Percentiles rank a stretch among this genome's conserved stretches.
phyloP scores from a whole-genome alignment of 768 basidiomycete genomes.

The Scleroderma bovista region DNA sequence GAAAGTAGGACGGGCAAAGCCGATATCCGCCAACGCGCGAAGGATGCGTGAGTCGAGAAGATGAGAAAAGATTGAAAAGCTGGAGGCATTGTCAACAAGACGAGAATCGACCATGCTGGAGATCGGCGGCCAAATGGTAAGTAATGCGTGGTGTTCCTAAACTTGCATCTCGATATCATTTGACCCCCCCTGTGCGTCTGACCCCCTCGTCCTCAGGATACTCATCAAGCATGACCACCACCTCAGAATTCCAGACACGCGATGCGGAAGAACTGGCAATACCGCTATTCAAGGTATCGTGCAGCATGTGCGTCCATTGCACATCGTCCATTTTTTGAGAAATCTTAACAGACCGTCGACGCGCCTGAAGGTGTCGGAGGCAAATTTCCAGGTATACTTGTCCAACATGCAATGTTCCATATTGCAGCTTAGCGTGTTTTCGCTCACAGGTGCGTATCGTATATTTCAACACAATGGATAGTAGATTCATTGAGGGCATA shows the following conservation, averaged over 20 bases:
- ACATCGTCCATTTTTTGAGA: background rate
- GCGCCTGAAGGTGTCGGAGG: slow-evolving; percentile 54
- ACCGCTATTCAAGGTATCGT: slow-evolving; percentile 19
- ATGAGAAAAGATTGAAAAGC: slow-evolving; percentile 62
- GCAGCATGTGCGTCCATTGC: slow-evolving; percentile 38
- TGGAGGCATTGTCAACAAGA: slow-evolving; percentile 38
- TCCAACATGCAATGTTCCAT: slow-evolving; percentile 72
- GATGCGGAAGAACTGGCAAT: slow-evolving; percentile 7
- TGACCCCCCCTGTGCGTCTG: background rate
- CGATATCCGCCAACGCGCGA: slow-evolving; percentile 83
- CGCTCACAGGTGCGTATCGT: slow-evolving; percentile 52
- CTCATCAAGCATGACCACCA: slow-evolving; percentile 7
- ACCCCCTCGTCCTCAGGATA: too few species aligned
- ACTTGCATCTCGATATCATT: too few species aligned
- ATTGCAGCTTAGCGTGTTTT: slow-evolving; percentile 79
- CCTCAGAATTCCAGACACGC: slow-evolving; percentile 12
- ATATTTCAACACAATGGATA: background rate
- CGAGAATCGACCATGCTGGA: background rate
- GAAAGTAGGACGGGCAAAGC: slow-evolving; percentile 86
- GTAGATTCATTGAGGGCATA: slow-evolving; percentile 5
- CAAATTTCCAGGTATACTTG: slow-evolving; percentile 80
- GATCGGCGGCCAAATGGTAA: too few species aligned
- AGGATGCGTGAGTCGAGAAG: slow-evolving; percentile 82
- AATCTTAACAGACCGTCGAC: slow-evolving; percentile 2
- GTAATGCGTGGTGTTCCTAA: too few species aligned